Evolutionary conservation across 1,139 yeast species (phyloP), one percentile per base, ranked within the genome.

Genomic region (Yamadazyma kanchanaburiensis): DNA sequence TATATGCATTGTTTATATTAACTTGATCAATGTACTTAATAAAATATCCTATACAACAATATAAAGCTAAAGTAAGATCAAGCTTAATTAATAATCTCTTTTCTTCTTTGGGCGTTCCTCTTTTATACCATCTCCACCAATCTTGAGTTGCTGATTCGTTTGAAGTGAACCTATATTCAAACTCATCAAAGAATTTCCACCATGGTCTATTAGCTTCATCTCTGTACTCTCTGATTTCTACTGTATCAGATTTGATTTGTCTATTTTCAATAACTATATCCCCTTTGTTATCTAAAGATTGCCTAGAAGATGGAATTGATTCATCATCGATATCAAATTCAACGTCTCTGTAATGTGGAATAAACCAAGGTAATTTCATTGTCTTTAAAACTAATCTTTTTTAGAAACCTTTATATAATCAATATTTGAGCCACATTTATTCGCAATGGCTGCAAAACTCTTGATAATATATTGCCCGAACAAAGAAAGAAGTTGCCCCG

Each of bases 161-260:
- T 11, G 45, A 39, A 12, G 46, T 45, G 18, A 35, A 25, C 14
- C 62, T 35, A 39, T 57, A 56, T 35, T 57, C 61, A 33, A 44
- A 55, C 39, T 55, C 60, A 35, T 55, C 61, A 23, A 55, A 55
- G 30, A 55, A 57, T 22, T 55, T 50, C 48, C 48, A 51, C 55
- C 60, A 55, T 5, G 52, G 48, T 28, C 62, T 38, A 28, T 45
- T 39, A 8, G 58, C 58, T 34, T 57, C 62, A 36, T 58, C 62
- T 26, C 61, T 37, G 31, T 53, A 55, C 33, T 55, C 60, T 24
- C 27, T 34, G 15, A 39, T 31, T 1, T 32, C 16, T 15, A 25
- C 24, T n/a, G 15, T 8, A 10, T 18, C 20, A 18, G 20, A 7
- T 10, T 19, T 12, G 6, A 6, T 9, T 22, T 22, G 15, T n/a